Evolutionary conservation across 1,284 basidiomycete genomes (phyloP).

Genomic region (Anthracocystis setariae): DNA sequence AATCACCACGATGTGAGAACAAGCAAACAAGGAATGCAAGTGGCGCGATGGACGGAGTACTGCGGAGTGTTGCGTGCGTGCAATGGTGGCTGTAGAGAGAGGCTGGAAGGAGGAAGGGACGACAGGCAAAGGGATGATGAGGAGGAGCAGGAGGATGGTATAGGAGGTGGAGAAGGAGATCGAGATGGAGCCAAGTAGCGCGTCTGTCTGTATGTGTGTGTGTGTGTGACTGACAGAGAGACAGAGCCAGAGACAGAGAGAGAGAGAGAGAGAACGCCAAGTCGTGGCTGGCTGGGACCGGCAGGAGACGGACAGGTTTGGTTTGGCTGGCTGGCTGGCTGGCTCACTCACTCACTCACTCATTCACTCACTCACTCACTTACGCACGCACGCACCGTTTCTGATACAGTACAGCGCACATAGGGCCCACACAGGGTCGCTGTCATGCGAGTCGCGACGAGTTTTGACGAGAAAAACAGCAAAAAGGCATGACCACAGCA

Average conservation of each 20-base stretch:
- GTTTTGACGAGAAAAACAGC: not conserved
- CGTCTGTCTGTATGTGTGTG: not conserved
- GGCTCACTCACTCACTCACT: constrained; percentile 1
- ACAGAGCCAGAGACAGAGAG: not conserved
- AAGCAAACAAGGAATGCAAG: not conserved
- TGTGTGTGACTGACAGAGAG: constrained; percentile 8
- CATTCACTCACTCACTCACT: no score
- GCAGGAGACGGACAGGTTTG: not conserved
- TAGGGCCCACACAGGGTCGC: not conserved
- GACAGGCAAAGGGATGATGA: not conserved
- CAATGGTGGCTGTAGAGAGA: not conserved
- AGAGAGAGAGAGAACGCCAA: not conserved
- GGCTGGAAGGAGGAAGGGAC: not conserved
- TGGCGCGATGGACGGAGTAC: not conserved
- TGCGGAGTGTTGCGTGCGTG: not conserved
- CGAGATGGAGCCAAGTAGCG: not conserved
- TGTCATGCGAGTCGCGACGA: constrained; percentile 16
- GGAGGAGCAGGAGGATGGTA: not conserved
- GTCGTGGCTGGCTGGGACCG: no score
- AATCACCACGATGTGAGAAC: not conserved
- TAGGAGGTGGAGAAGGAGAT: not conserved
- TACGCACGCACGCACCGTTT: no score
- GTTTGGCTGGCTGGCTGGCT: not conserved
- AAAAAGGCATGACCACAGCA: not conserved
- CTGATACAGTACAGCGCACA: no score